These are phyloP conservation scores for Diaporthe nobilis DNA, from an alignment of 2,329 filamentous ascomycete genomes.

Conservation along the genomic window DNA sequence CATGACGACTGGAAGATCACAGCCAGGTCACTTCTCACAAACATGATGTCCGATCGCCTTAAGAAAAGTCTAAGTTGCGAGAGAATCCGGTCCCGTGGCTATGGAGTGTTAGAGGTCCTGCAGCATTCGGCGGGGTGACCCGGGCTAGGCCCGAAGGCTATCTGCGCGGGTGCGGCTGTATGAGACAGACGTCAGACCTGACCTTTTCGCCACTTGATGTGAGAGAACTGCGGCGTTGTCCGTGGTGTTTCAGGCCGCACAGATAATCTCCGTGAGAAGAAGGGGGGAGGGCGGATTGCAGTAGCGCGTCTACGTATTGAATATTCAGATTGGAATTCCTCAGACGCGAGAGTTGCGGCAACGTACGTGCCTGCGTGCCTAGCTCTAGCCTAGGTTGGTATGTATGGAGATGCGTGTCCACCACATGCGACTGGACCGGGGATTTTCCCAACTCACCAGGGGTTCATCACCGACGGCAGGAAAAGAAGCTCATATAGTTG, in stretches of 20 bases:
- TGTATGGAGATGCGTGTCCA: not conserved
- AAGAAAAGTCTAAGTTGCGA: not conserved
- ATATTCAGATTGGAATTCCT: not conserved
- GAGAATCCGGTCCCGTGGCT: not conserved
- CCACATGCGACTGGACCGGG: not conserved
- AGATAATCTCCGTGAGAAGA: not conserved
- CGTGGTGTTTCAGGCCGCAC: slow-evolving; percentile 10
- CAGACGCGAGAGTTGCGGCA: no score
- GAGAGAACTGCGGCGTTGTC: not conserved
- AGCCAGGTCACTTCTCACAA: not conserved
- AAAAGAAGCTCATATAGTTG: not conserved
- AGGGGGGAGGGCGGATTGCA: no score
- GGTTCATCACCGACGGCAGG: not conserved
- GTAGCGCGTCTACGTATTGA: no score
- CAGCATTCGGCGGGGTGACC: not conserved
- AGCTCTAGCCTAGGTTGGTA: no score
- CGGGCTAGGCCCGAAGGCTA: not conserved
- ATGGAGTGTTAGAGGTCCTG: slow-evolving; percentile 13
- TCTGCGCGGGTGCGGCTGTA: not conserved
- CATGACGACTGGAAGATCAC: not conserved
- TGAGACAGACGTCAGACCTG: slow-evolving; percentile 8
- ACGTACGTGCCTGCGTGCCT: no score
- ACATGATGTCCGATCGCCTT: not conserved
- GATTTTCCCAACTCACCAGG: not conserved
- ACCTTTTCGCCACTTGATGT: not conserved